phyloP scores from a whole-genome alignment of 1,284 basidiomycete species.

The Earliella scabrosa region DNA sequence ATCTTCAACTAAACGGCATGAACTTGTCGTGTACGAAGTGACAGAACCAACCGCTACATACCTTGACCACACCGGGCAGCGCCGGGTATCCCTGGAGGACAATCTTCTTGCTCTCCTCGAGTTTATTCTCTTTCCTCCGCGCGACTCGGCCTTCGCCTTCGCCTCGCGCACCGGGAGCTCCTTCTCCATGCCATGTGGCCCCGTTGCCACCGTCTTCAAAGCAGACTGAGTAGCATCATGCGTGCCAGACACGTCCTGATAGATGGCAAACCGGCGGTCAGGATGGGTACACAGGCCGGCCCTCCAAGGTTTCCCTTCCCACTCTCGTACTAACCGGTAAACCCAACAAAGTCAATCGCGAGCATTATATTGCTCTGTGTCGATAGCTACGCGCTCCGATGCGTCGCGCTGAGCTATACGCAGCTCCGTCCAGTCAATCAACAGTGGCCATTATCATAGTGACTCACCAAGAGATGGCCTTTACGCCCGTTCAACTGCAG shows the following conservation, averaged over 20 bases:
- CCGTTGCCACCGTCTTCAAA: conserved; percentile 95
- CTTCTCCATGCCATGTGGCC: conserved; percentile 86
- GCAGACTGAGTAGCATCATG: conserved; percentile 87
- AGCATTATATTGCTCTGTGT: conserved; percentile 45
- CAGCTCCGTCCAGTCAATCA: conserved; percentile 11
- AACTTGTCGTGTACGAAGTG: conserved; percentile 6
- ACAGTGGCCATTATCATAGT: conserved; percentile 18
- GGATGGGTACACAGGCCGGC: conserved; percentile 75
- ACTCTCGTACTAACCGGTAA: conserved; percentile 74
- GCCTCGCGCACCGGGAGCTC: conserved; percentile 77
- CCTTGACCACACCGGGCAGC: conserved; percentile 72
- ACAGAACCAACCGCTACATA: conserved; percentile 34
- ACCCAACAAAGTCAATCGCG: conserved; percentile 82
- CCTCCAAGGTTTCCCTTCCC: conserved; percentile 71
- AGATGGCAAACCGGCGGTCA: conserved; percentile 62
- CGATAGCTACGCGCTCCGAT: not conserved
- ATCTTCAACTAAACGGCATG: conserved; percentile 71
- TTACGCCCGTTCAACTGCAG: not conserved
- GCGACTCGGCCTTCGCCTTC: conserved; percentile 70
- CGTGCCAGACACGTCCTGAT: conserved; percentile 65
- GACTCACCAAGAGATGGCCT: conserved; percentile 15
- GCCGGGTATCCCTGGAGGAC: conserved; percentile 76
- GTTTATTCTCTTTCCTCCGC: conserved; percentile 69
- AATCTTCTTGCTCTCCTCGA: conserved; percentile 92
- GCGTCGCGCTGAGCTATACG: conserved; percentile 6